Base-by-base conservation (phyloP, 2,329 filamentous ascomycete species). In the Fusarium aywerte region DNA sequence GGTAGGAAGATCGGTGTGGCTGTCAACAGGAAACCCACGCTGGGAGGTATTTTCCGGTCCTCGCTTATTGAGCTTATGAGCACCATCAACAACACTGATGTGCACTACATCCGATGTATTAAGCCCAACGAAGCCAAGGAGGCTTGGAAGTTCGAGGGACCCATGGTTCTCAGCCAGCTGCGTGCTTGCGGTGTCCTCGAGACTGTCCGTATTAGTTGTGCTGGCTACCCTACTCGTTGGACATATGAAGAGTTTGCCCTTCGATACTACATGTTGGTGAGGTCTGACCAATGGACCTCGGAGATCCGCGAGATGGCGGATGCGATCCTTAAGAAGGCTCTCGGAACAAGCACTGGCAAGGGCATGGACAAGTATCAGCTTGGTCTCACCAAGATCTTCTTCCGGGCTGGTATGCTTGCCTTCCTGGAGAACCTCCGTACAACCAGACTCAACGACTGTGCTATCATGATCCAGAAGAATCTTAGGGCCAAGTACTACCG, bases 391-490 rank as follows among this genome's bases (percentile, higher is more conserved):
- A 99, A 99, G 83, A 97, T 99, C 76, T 99, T 99, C 83, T 99
- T 99, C 89, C 91, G 96, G 62, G 96, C 96, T 56, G 96, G 96
- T 79, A 99, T 99, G 96, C 89, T 99, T 73, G 96, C 96, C 8
- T 97, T 97, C 82, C 83, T 99, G 49, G 96, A 99, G 81, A 97
- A 97, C 71, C 85, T 97, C 68, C 89, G 96, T 60, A 97, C 96
- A 13, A 92, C 86, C 69, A 90, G 94, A 60, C 85, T 99, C 76
- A 98, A 97, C 76, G 92, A 93, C 70, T 97, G 94, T 71, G 96
- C 96, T 13, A 92, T 97, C 72, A 92, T 99, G 89, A 99, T 99
- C 57, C 96, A 99, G 80, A 99, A 99, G 89, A 99, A 99, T 76
- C 82, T 99, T 56, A 91, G 90, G 68, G 93, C 93, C 77, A 97